phyloP scores from a whole-genome alignment of 192 early-diverging fungal species.

The Backusella tuberculispora region DNA sequence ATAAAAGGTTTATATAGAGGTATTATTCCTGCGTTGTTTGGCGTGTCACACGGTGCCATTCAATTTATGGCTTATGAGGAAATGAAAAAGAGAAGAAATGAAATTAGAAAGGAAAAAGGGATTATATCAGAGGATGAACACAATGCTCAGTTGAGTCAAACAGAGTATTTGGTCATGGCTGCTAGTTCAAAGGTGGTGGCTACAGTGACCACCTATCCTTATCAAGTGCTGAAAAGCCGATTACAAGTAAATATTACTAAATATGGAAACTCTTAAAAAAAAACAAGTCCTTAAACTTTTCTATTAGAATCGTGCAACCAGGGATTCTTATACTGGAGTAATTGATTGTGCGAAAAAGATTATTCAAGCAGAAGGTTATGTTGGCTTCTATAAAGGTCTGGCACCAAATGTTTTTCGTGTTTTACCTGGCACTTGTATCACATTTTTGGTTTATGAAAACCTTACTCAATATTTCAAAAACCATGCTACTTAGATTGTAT shows the following conservation, averaged over 20 bases:
- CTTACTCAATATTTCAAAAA: conserved; percentile 51
- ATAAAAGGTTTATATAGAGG: conserved; percentile 78
- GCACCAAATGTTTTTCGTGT: conserved; percentile 88
- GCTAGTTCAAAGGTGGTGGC: conserved; percentile 87
- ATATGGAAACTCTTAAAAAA: not conserved
- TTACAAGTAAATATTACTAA: conserved; percentile 66
- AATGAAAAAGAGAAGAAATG: conserved; percentile 77
- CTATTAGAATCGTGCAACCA: conserved; percentile 43
- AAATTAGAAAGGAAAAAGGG: conserved; percentile 42
- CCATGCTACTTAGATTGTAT: conserved; percentile 28
- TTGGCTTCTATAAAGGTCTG: conserved; percentile 92
- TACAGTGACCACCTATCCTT: conserved; percentile 88
- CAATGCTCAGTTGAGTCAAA: conserved; percentile 49
- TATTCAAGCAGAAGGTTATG: conserved; percentile 70
- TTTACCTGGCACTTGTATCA: conserved; percentile 91
- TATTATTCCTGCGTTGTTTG: conserved; percentile 86
- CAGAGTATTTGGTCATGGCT: conserved; percentile 85
- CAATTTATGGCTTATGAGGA: conserved; percentile 99
- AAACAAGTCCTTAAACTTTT: conserved; percentile 4
- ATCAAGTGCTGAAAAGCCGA: conserved; percentile 87
- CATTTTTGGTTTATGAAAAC: conserved; percentile 95
- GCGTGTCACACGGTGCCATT: conserved; percentile 94
- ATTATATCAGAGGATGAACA: conserved; percentile 14
- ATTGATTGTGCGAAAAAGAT: conserved; percentile 74
- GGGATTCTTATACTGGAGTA: conserved; percentile 70